Evolutionary conservation across 2,329 filamentous ascomycete species (phyloP).

Genomic region (Rhynchosporium agropyri): DNA sequence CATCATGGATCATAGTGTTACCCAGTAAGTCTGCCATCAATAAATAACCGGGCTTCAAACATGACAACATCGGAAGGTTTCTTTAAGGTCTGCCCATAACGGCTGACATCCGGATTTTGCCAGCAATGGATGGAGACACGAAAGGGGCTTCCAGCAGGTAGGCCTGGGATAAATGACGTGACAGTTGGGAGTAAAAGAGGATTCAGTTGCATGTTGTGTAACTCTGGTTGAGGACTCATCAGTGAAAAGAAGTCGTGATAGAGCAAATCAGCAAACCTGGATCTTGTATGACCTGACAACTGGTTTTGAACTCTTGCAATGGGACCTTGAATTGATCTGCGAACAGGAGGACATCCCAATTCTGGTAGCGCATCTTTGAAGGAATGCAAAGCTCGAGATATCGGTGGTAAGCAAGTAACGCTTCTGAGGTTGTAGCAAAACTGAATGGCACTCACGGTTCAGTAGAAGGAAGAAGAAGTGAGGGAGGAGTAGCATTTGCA

Average conservation of each 20-base stretch:
- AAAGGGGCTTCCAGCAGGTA: slow-evolving; percentile 61
- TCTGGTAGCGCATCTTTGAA: slow-evolving; percentile 73
- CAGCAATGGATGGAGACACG: slow-evolving; percentile 77
- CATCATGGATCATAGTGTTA: slow-evolving; percentile 42
- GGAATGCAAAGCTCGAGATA: slow-evolving; percentile 7
- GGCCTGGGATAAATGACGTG: slow-evolving; percentile 71
- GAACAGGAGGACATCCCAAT: slow-evolving; percentile 86
- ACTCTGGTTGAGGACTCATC: slow-evolving; percentile 21
- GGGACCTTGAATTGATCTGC: slow-evolving; percentile 66
- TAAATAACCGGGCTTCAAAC: slow-evolving; percentile 67
- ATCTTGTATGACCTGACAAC: slow-evolving; percentile 68
- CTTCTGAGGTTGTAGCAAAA: slow-evolving; percentile 14
- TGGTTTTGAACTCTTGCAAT: slow-evolving; percentile 79
- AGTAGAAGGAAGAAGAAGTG: slow-evolving; percentile 12
- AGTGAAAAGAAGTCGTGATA: slow-evolving; percentile 1
- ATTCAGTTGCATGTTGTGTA: slow-evolving; percentile 27
- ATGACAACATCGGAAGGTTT: slow-evolving; percentile 58
- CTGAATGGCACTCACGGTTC: slow-evolving; percentile 13
- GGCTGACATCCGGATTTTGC: slow-evolving; percentile 62
- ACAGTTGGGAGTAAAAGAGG: slow-evolving; percentile 59
- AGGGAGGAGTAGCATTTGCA: background rate
- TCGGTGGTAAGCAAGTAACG: slow-evolving; percentile 15
- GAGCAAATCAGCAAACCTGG: slow-evolving; percentile 41
- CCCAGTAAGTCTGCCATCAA: slow-evolving; percentile 69
- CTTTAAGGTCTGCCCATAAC: slow-evolving; percentile 56